Conservation (phyloP, 331 rosid species). For the Prunus yedoensis region DNA sequence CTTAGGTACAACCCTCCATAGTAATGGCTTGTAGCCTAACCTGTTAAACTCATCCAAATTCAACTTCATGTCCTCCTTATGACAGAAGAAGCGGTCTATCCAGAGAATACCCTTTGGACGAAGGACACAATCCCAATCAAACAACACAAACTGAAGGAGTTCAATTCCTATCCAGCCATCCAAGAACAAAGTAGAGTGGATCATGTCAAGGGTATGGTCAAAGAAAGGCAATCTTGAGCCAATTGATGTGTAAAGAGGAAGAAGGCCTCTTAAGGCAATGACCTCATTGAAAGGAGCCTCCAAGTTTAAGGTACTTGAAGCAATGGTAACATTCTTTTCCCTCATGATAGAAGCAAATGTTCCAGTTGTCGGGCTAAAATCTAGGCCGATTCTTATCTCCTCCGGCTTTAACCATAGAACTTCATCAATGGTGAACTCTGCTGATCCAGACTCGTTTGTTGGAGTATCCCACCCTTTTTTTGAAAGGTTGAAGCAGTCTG, state of each 20-base stretch:
- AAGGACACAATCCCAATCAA: slow-evolving; percentile 23
- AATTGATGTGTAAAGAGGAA: slow-evolving; percentile 23
- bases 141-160: slow-evolving; percentile 18
- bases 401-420: slow-evolving; percentile 5
- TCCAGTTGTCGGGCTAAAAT: slow-evolving; percentile 10
- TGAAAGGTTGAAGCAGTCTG: slow-evolving; percentile 18
- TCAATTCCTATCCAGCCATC: slow-evolving; percentile 24
- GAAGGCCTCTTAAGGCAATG: slow-evolving; percentile 29
- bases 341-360: slow-evolving; percentile 26
- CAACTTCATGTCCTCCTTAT: slow-evolving; percentile 13
- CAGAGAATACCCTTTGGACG: slow-evolving; percentile 17
- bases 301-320: slow-evolving; percentile 22
- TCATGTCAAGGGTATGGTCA: slow-evolving; percentile 15
- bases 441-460: slow-evolving; percentile 8
- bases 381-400: slow-evolving; percentile 20
- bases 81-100: slow-evolving; percentile 27
- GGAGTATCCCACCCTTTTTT: slow-evolving; percentile 7
- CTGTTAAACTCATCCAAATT: slow-evolving; percentile 14
- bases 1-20: slow-evolving; percentile 23
- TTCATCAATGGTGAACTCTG: slow-evolving; percentile 29
- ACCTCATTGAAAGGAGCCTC: slow-evolving; percentile 23
- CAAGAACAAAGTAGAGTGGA: slow-evolving; percentile 30
- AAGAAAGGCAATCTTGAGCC: slow-evolving; percentile 25
- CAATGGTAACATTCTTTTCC: slow-evolving; percentile 21
- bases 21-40: slow-evolving; percentile 12